A percentile compares a stretch with the other conserved stretches of the same genome.
These are phyloP conservation scores for Sclerospora graminicola DNA, from an alignment of 352 stramenopile species.

Conservation along the genomic window DNA sequence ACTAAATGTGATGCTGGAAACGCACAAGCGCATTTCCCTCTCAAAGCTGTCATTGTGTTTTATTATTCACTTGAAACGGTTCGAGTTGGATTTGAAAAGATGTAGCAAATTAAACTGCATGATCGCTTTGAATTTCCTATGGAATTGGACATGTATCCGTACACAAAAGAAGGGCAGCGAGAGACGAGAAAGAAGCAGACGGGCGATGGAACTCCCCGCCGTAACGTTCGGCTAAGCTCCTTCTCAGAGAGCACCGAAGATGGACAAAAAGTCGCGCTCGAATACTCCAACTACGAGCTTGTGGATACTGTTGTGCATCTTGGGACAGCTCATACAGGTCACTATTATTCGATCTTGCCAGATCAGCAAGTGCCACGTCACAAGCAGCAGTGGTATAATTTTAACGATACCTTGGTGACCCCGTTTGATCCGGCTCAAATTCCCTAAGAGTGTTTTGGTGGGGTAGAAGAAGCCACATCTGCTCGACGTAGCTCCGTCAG, in stretches of 20 bases:
- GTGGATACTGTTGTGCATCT: too few species aligned
- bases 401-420: constrained; percentile 88
- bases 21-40: too few species aligned
- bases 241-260: too few species aligned
- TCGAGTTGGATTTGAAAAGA: constrained; percentile 93
- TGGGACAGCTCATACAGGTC: too few species aligned
- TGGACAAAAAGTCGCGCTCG: constrained; percentile 41
- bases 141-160: constrained; percentile 84
- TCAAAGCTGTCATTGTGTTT: too few species aligned
- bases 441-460: constrained; percentile 65
- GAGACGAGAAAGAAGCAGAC: constrained; percentile 30
- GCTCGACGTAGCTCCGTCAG: constrained; percentile 13
- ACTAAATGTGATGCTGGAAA: too few species aligned
- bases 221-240: constrained; percentile 20
- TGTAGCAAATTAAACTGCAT: too few species aligned
- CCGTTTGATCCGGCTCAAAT: too few species aligned
- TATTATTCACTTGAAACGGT: too few species aligned
- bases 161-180: constrained; percentile 82
- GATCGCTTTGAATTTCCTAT: too few species aligned
- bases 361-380: too few species aligned
- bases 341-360: too few species aligned
- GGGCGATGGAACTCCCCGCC: constrained; percentile 7
- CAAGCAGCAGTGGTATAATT: constrained; percentile 66
- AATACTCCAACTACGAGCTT: constrained; percentile 83
- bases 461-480: constrained; percentile 26